Conservation (phyloP, 2,329 filamentous ascomycete species). For the Trichophyton mentagrophytes region DNA sequence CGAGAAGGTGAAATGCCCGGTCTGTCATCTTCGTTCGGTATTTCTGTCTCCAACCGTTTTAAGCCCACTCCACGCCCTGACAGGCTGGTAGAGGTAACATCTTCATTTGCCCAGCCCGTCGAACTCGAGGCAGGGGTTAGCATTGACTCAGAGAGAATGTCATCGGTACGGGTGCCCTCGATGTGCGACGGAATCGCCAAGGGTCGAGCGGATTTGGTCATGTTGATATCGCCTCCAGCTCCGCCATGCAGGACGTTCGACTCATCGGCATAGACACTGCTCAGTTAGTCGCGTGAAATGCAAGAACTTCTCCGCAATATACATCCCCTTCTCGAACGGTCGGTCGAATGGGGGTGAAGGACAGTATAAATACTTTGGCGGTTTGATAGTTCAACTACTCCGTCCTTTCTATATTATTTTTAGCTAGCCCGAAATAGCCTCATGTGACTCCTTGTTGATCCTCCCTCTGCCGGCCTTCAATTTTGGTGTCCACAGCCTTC, state of each 20-base stretch:
- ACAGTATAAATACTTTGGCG: background rate
- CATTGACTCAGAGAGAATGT: conserved; percentile 12
- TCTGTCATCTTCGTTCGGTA: conserved; percentile 14
- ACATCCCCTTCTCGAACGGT: background rate
- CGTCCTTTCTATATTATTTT: background rate
- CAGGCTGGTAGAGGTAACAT: conserved; percentile 3
- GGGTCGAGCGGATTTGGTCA: background rate
- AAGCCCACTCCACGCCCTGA: conserved; percentile 11
- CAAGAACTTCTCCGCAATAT: background rate
- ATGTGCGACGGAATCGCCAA: background rate
- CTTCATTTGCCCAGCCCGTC: conserved; percentile 16
- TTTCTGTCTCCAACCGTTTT: conserved; percentile 26
- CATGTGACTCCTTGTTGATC: background rate
- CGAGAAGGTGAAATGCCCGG: conserved; percentile 14
- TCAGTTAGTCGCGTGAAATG: background rate
- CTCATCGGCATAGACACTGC: background rate
- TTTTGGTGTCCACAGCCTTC: background rate
- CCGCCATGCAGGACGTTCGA: background rate
- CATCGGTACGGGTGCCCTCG: background rate
- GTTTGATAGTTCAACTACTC: background rate
- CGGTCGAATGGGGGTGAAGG: background rate
- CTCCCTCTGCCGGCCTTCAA: background rate
- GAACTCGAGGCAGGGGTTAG: conserved; percentile 26
- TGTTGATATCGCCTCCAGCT: conserved; percentile 2
- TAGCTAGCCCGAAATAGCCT: background rate